These are phyloP conservation scores for Pyrus betulifolia DNA, from an alignment of 306 rosid species.

Conservation along the genomic window DNA sequence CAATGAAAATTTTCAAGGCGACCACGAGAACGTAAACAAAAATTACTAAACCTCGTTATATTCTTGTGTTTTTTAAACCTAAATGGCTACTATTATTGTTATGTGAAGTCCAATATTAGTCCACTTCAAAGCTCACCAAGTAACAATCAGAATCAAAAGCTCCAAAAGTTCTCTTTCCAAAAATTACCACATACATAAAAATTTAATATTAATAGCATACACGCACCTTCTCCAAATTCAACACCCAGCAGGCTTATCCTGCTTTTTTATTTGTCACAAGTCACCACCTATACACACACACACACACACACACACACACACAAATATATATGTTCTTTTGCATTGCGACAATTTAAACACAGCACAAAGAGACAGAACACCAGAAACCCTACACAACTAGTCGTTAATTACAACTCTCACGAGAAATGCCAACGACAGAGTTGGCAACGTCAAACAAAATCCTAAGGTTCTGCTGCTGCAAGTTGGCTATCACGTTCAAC, in stretches of 20 bases:
- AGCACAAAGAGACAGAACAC: background rate
- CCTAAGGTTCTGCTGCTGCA: slow-evolving; percentile 87
- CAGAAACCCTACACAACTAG: background rate
- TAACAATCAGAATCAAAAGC: background rate
- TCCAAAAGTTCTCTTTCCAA: background rate
- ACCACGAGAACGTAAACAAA: background rate
- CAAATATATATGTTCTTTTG: background rate
- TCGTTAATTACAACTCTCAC: slow-evolving; percentile 70
- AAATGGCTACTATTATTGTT: background rate
- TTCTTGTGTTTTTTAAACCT: background rate
- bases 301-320: background rate
- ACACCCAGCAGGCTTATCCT: background rate
- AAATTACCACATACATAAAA: background rate
- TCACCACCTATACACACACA: background rate
- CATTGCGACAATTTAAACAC: background rate
- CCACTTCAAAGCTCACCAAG: background rate
- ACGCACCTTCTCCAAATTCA: background rate
- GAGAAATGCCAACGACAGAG: slow-evolving; percentile 72
- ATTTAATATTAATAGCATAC: background rate
- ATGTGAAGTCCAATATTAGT: background rate
- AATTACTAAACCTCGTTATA: background rate
- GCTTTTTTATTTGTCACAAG: background rate
- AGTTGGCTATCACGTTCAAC: slow-evolving; percentile 82
- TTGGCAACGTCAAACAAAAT: slow-evolving; percentile 74
- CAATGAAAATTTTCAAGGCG: background rate